These are phyloP conservation scores for Chaetoceros tenuissimus DNA, from an alignment of 108 stramenopile species.

Conservation along the genomic window DNA sequence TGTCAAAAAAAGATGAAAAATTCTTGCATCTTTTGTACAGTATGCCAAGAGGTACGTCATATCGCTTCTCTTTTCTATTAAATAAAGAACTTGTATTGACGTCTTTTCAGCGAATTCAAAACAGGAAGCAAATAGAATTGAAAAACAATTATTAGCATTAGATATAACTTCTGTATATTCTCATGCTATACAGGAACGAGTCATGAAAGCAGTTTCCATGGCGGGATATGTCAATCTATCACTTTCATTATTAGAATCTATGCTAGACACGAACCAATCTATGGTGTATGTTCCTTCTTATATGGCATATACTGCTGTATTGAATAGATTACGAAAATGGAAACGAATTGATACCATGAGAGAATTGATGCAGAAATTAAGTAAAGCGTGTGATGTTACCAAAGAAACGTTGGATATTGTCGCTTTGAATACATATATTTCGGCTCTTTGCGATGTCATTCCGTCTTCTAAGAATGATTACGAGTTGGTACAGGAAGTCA, in stretches of 20 bases:
- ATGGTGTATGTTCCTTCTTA: conserved; percentile 19
- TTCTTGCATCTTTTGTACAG: background rate
- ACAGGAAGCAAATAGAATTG: background rate
- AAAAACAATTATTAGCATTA: background rate
- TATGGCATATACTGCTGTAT: background rate
- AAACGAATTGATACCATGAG: conserved; percentile 1
- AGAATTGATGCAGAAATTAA: background rate
- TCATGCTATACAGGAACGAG: conserved; percentile 37
- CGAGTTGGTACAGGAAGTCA: conserved; percentile 18
- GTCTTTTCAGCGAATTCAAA: background rate
- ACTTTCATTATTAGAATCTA: conserved; percentile 16
- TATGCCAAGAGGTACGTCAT: background rate
- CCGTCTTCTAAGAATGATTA: background rate
- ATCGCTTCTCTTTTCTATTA: background rate
- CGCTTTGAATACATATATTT: conserved; percentile 69
- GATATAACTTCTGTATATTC: background rate
- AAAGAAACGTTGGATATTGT: conserved; percentile 17
- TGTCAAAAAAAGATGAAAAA: background rate
- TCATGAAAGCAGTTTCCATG: conserved; percentile 45
- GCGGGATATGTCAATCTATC: conserved; percentile 46
- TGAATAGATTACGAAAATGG: conserved; percentile 3
- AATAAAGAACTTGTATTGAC: too few relatives aligned
- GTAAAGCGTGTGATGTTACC: background rate
- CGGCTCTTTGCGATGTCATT: conserved; percentile 47
- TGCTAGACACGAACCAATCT: conserved; percentile 27